phyloP scores from a whole-genome alignment of 2,329 filamentous ascomycete genomes.

The Aaosphaeria pasadenensis region DNA sequence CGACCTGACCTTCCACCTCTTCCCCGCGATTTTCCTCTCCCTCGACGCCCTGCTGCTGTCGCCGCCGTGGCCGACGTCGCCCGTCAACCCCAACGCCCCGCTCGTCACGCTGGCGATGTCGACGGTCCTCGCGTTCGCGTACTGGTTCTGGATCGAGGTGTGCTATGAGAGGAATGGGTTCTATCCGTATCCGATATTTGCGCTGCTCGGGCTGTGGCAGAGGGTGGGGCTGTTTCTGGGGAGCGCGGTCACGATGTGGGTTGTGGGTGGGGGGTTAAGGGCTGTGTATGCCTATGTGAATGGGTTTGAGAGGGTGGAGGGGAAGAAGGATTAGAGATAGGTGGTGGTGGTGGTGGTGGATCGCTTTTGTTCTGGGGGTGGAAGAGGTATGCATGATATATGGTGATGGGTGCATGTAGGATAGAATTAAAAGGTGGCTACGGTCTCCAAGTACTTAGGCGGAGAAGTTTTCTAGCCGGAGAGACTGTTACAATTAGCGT shows the following conservation, averaged over 20 bases:
- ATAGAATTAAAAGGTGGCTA: no score
- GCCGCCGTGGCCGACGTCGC: slow-evolving; percentile 61
- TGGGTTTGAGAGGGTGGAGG: slow-evolving; percentile 39
- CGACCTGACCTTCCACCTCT: slow-evolving; percentile 46
- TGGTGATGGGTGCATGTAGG: no score
- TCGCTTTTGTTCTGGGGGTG: no score
- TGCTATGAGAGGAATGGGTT: slow-evolving; percentile 67
- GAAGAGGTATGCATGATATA: no score
- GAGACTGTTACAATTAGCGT: no score
- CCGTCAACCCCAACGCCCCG: slow-evolving; percentile 49
- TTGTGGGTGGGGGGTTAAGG: slow-evolving; percentile 66
- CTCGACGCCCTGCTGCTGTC: slow-evolving; percentile 67
- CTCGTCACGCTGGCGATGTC: slow-evolving; percentile 60
- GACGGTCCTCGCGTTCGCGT: slow-evolving; percentile 59
- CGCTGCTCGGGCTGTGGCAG: slow-evolving; percentile 61
- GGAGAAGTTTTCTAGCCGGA: no score
- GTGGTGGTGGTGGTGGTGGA: no score
- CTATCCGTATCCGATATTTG: slow-evolving; percentile 87
- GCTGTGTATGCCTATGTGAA: slow-evolving; percentile 68
- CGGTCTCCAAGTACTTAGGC: no score
- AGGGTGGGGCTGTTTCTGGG: slow-evolving; percentile 66
- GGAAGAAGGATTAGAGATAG: slow-evolving; percentile 9
- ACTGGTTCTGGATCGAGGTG: slow-evolving; percentile 76
- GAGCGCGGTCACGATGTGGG: slow-evolving; percentile 69
- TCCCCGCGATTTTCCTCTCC: slow-evolving; percentile 62